Evolutionary conservation across 257 asterid genomes (phyloP).

Genomic region (Phtheirospermum japonicum): DNA sequence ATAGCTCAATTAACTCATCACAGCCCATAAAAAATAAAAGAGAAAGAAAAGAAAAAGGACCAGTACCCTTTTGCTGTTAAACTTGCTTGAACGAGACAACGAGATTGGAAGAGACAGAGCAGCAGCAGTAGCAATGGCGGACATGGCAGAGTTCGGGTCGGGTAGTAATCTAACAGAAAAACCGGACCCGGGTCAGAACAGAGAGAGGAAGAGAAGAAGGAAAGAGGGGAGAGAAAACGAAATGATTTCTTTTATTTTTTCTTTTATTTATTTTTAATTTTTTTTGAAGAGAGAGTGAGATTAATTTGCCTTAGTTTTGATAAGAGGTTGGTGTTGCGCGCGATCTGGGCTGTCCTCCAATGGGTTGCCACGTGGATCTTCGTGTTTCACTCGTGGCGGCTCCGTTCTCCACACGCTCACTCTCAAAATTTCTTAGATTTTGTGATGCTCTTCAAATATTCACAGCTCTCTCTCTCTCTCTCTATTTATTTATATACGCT

Average conservation of each 20-base stretch:
- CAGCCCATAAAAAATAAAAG: background rate
- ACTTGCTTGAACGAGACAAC: constrained; percentile 47
- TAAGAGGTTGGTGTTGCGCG: constrained; percentile 58
- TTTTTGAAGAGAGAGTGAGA: constrained; percentile 24
- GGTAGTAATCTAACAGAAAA: constrained; percentile 21
- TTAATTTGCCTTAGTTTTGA: constrained; percentile 47
- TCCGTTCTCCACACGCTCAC: constrained; percentile 39
- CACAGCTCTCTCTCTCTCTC: too few relatives aligned
- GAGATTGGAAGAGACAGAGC: constrained; percentile 79
- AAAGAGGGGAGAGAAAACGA: constrained; percentile 24
- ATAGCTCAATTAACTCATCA: background rate
- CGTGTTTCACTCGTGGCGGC: constrained; percentile 48
- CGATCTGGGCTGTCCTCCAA: constrained; percentile 63
- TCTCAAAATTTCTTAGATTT: too few relatives aligned
- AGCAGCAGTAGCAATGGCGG: constrained; percentile 86
- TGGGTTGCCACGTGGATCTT: constrained; percentile 50
- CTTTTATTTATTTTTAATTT: too few relatives aligned
- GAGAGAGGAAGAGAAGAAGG: constrained; percentile 27
- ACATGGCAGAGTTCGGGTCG: constrained; percentile 47
- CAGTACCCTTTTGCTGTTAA: constrained; percentile 54
- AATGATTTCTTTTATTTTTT: background rate
- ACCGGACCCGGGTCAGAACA: background rate
- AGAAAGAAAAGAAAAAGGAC: background rate
- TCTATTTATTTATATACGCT: too few relatives aligned
- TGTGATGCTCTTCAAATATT: background rate